Evolutionary conservation across 1,284 basidiomycete species (phyloP).

Genomic region (Coniophora puteana): DNA sequence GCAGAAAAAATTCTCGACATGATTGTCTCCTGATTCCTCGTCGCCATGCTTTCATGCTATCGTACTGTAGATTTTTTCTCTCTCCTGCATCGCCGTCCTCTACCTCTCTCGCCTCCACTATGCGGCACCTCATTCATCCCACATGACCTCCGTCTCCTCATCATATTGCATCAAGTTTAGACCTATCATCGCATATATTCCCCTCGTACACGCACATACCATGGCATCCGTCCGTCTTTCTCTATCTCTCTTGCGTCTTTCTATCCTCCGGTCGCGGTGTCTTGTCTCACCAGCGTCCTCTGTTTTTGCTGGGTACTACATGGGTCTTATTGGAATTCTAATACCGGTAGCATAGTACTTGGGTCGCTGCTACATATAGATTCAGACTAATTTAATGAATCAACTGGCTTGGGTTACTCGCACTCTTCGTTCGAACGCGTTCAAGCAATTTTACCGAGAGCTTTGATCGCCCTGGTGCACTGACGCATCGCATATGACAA

Average conservation of each 20-base stretch:
- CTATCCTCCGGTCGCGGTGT: slow-evolving; percentile 6
- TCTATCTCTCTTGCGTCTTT: no score
- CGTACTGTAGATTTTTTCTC: slow-evolving; percentile 20
- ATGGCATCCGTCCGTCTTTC: no score
- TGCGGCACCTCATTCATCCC: slow-evolving; percentile 3
- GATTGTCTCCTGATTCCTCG: slow-evolving; percentile 4
- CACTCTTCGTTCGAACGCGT: no score
- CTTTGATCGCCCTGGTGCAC: no score
- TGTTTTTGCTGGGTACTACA: background rate
- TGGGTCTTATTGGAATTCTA: slow-evolving; percentile 6
- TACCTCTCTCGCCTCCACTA: slow-evolving; percentile 9
- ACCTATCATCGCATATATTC: slow-evolving; percentile 32
- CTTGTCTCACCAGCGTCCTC: background rate
- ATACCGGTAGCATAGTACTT: slow-evolving; percentile 12
- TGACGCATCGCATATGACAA: no score
- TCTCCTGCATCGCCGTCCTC: slow-evolving; percentile 12
- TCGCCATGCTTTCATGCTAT: slow-evolving; percentile 3
- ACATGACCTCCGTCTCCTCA: slow-evolving; percentile 26
- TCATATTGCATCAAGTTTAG: slow-evolving; percentile 29
- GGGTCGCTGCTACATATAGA: no score
- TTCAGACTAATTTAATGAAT: no score
- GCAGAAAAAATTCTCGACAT: slow-evolving; percentile 31
- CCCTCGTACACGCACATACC: no score
- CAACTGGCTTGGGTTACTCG: no score
- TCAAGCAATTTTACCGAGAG: no score